These are phyloP conservation scores for Metarhizium album DNA, from an alignment of 2,329 filamentous ascomycete species.

Conservation along the genomic window DNA sequence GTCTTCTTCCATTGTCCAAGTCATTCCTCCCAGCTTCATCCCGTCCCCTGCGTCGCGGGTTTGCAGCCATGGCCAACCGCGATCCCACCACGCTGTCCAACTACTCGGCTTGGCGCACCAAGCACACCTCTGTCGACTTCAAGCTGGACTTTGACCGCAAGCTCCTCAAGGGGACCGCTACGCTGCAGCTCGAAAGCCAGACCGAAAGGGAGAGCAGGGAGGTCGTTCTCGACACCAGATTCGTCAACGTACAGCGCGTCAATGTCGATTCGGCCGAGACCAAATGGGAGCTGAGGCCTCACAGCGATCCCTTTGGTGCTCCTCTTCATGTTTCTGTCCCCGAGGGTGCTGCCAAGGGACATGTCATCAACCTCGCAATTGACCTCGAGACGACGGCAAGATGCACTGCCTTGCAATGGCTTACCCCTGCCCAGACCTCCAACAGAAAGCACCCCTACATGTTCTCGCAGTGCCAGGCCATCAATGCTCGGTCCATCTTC, in stretches of 20 bases:
- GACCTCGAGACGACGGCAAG: constrained; percentile 70
- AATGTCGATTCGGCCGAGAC: constrained; percentile 53
- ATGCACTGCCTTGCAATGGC: constrained; percentile 91
- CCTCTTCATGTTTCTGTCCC: constrained; percentile 57
- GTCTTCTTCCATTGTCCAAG: neutral
- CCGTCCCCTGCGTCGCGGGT: constrained; percentile 4
- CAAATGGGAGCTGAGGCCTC: constrained; percentile 60
- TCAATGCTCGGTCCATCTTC: constrained; percentile 86
- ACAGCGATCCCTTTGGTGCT: constrained; percentile 62
- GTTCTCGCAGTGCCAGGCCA: constrained; percentile 97
- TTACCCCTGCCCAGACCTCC: constrained; percentile 84
- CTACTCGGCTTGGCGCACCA: constrained; percentile 78
- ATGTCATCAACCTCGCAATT: constrained; percentile 48
- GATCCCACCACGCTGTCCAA: constrained; percentile 90
- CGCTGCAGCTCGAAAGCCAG: constrained; percentile 65
- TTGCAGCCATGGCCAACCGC: constrained; percentile 32
- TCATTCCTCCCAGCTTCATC: neutral
- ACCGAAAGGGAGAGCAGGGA: constrained; percentile 63
- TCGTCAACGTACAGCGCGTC: constrained; percentile 62
- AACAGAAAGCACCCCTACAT: constrained; percentile 96
- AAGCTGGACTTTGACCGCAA: constrained; percentile 76
- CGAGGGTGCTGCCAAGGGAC: constrained; percentile 40
- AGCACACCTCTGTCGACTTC: constrained; percentile 72
- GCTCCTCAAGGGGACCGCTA: constrained; percentile 64
- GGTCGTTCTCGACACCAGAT: constrained; percentile 82